These are phyloP conservation scores for Botrytis galanthina DNA, from an alignment of 2,329 filamentous ascomycete species.

Conservation along the genomic window DNA sequence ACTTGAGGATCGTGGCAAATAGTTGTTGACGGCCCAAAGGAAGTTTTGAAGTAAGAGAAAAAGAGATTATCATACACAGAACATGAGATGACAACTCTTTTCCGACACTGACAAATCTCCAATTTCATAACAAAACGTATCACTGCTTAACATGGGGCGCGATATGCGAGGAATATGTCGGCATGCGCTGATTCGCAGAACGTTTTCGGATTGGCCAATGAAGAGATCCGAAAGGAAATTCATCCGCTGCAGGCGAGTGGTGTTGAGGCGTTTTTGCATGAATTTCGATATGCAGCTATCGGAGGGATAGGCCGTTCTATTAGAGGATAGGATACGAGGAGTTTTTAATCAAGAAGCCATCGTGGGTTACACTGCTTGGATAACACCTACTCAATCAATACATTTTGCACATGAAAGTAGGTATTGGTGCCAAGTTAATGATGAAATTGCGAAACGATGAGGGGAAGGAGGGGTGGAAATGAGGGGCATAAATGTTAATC, in stretches of 20 bases:
- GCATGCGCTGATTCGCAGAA: constrained; percentile 28
- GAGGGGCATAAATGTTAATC: constrained; percentile 14
- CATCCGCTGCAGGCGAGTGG: constrained; percentile 23
- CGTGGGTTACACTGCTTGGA: constrained; percentile 5
- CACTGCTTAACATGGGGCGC: background rate
- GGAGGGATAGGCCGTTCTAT: constrained; percentile 8
- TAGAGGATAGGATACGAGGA: constrained; percentile 13
- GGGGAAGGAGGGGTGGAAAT: constrained; percentile 14
- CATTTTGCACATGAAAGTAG: background rate
- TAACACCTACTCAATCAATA: background rate
- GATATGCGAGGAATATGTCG: constrained; percentile 19
- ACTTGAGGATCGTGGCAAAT: background rate
- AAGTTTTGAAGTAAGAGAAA: background rate
- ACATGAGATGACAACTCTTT: background rate
- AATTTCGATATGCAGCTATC: constrained; percentile 26
- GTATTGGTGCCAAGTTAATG: background rate
- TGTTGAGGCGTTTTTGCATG: constrained; percentile 27
- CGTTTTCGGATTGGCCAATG: constrained; percentile 26
- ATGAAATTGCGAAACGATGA: constrained; percentile 16
- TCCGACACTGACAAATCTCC: constrained; percentile 18
- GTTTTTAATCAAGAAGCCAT: constrained; percentile 3
- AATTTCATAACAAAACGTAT: constrained; percentile 9
- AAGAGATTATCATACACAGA: background rate
- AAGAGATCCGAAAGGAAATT: constrained; percentile 15
- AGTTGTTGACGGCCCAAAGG: background rate